phyloP scores from a whole-genome alignment of 805 yeast species.

The Schwanniomyces pseudopolymorphus region DNA sequence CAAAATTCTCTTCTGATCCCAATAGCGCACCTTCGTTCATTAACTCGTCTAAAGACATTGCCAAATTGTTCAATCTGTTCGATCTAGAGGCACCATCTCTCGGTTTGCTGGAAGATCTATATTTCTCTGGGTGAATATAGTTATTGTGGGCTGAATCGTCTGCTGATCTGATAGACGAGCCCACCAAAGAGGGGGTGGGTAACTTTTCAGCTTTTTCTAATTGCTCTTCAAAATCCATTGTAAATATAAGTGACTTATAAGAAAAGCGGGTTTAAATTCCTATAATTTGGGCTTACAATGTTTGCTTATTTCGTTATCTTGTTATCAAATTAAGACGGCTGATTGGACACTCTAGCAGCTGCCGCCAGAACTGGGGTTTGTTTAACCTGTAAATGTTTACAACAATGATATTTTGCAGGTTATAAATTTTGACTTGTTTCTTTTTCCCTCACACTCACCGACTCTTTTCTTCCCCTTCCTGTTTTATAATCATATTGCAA shows the following conservation, averaged over 20 bases:
- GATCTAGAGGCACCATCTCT: slow-evolving; percentile 8
- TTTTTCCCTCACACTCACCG: neutral
- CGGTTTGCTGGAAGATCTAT: slow-evolving; percentile 15
- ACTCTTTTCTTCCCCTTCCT: neutral
- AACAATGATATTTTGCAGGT: neutral
- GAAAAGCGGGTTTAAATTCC: neutral
- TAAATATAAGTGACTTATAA: neutral
- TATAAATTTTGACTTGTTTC: neutral
- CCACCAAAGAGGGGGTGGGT: slow-evolving; percentile 52
- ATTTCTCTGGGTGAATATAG: slow-evolving; percentile 46
- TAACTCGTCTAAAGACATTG: slow-evolving; percentile 55
- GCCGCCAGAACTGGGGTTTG: neutral
- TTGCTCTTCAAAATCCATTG: slow-evolving; percentile 54
- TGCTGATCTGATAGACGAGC: slow-evolving; percentile 49
- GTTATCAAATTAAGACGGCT: neutral
- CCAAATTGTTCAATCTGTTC: slow-evolving; percentile 22
- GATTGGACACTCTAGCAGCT: neutral
- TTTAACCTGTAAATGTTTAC: neutral
- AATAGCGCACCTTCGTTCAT: slow-evolving; percentile 46
- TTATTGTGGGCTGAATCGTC: slow-evolving; percentile 46
- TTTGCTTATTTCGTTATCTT: neutral
- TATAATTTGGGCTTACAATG: neutral
- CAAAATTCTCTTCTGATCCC: slow-evolving; percentile 54
- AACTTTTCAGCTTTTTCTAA: slow-evolving; percentile 51
- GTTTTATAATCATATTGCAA: neutral